Conservation (phyloP, 1,139 yeast species). For the Meyerozyma smithsonii region DNA sequence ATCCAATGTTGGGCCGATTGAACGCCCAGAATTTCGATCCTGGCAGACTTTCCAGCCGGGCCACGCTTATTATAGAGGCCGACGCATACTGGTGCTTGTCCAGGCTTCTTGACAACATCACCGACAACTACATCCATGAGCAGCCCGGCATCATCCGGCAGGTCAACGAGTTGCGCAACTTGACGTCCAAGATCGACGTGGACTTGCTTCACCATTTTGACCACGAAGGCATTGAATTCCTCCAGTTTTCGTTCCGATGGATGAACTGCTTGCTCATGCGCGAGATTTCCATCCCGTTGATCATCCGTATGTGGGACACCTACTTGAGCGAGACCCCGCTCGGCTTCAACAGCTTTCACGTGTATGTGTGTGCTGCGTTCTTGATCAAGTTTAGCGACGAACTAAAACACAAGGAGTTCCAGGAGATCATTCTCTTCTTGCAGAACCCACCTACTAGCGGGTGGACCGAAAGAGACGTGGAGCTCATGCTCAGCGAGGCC, state of each 20-base stretch:
- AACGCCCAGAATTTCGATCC: conserved; percentile 56
- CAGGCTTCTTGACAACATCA: conserved; percentile 84
- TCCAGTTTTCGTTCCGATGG: conserved; percentile 96
- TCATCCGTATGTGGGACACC: conserved; percentile 97
- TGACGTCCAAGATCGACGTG: conserved; percentile 75
- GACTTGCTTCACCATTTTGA: conserved; percentile 72
- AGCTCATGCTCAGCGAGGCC: conserved; percentile 88
- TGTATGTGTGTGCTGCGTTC: conserved; percentile 98
- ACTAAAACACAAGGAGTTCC: conserved; percentile 85
- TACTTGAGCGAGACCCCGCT: conserved; percentile 83
- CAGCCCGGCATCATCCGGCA: conserved; percentile 97
- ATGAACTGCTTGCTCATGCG: conserved; percentile 97
- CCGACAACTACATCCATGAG: conserved; percentile 94
- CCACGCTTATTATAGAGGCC: conserved; percentile 59
- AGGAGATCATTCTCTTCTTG: conserved; percentile 83
- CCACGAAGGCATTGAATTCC: conserved; percentile 78
- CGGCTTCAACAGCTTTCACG: conserved; percentile 90
- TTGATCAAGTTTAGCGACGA: conserved; percentile 79
- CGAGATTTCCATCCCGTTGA: conserved; percentile 71
- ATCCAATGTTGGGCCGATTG: conserved; percentile 20
- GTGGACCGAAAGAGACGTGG: conserved; percentile 91
- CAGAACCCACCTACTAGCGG: conserved; percentile 81
- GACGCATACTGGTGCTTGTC: conserved; percentile 97
- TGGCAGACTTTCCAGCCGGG: conserved; percentile 47
- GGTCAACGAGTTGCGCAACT: conserved; percentile 71